Base-by-base conservation (phyloP, 1,284 basidiomycete genomes). In the Fistulinella cinereoalba region DNA sequence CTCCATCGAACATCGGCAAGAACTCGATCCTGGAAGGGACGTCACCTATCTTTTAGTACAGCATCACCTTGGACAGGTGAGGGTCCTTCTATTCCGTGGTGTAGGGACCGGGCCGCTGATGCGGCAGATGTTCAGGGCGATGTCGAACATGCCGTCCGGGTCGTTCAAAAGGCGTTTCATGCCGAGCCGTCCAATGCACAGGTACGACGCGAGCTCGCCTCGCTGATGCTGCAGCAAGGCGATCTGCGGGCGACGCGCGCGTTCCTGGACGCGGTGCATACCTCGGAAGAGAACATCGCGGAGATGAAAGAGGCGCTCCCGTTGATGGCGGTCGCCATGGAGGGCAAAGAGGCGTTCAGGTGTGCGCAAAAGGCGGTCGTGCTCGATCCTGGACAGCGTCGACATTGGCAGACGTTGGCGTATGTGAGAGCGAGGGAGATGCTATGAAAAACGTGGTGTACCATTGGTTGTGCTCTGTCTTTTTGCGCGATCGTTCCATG, bases 21-120 rank as follows among this genome's bases (percentile, higher is more conserved):
- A 71, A 34, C 73, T 88, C 41, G 90, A 92, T 64, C 83, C 83
- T 4, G 67, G 70, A 36, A 71, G 80, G 42, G 75, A 88, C 53
- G 80, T 90, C 18, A 73, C 80, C 29, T 79, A 84, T 58, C 71
- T 93, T 45, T 69, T 89, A 7, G 71, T 79, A 2, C 79, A 84
- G 53, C 80, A 89, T 56, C 70, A 83, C 58, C 75, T 90, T 16
- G 72, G 75, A 9, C 80, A 82, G 74, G 88, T 87, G 53, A 49
- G 69, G 24, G 2, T 64, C 22, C 28, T 27, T 23, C 11, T 41
- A 16, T 32, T 33, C 13, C 6, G 24, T 21, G 42, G 28, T 29
- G 33, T 12, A 2, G 2, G 27, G 27, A 10, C 27, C 13, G 39
- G 18, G n/a, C n/a, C n/a, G n/a, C n/a, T 53, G 41, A 59, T 29